Evolutionary conservation across 208 protist species (phyloP), one percentile per base, ranked within the genome.

Genomic region (Trypanosoma lewisi): DNA sequence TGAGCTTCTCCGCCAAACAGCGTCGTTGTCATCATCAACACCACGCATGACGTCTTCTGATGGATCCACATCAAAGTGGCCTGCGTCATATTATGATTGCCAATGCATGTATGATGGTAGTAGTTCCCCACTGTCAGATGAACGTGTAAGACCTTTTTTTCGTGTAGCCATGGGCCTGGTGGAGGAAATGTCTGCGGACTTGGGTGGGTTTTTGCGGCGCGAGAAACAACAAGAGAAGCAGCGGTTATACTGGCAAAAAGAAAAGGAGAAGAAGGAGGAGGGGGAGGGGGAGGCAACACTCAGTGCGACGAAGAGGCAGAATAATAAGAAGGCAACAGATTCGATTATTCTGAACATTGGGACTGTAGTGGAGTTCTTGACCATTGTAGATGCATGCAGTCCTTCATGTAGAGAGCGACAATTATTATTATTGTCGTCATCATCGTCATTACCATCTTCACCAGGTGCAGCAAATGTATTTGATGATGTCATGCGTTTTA

Each of bases 151-250:
- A 25, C 47, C 44, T 4, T 73, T 67, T 57, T 14, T 67, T n/a
- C 39, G 31, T 0, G 33, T 67, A 23, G 67, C 67, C 0, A 54
- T 31, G 16, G 14, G 42, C 14, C 30, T 73, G 25, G 54, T 73
- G 19, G 60, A 73, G 23, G 60, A 66, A 34, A 73, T 73, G 59
- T 73, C 59, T 30, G 34, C 17, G 0, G 60, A 73, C 41, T 41
- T 73, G 16, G 33, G 25, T 41, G 36, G 11, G n/a, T 73, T 73
- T 54, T 12, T 73, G 21, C 27, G n/a, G 41, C 39, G 34, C 25
- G 59, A 73, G 21, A 0, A 19, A 6, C 8, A 42, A 31, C 17
- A 42, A n/a, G 17, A 36, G 9, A 44, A 44, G 14, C 11, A 23
- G 16, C 14, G 19, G 23, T 31, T 27, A 14, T 5, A 31, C 19